A percentile compares a stretch with the other conserved stretches of the same genome.
phyloP scores from a whole-genome alignment of 257 asterid species.

The Capsicum baccatum region DNA sequence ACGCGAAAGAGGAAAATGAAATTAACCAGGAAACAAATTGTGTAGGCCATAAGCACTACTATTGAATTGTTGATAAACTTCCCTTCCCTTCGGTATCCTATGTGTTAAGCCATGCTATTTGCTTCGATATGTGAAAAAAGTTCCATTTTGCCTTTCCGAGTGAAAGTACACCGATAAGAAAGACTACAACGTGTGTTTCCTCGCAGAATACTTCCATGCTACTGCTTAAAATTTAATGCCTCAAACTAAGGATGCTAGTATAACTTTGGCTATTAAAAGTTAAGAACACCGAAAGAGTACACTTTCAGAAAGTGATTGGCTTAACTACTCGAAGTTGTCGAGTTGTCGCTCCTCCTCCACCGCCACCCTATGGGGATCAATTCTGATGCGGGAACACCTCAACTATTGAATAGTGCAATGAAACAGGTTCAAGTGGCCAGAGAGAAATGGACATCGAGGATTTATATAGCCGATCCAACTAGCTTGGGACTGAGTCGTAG shows the following conservation, averaged over 20 bases:
- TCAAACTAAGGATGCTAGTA: background rate
- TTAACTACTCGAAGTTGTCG: background rate
- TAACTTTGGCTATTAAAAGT: background rate
- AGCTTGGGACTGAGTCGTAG: background rate
- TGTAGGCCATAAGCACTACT: background rate
- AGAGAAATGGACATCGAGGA: background rate
- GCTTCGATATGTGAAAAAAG: background rate
- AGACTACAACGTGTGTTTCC: background rate
- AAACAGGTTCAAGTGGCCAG: background rate
- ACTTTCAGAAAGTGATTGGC: background rate
- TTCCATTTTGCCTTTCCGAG: background rate
- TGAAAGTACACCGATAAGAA: conserved; percentile 9
- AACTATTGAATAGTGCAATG: background rate
- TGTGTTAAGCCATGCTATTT: background rate
- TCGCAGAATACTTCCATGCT: background rate
- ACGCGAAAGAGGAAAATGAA: background rate
- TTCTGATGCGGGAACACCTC: background rate
- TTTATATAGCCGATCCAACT: background rate
- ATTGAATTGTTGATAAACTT: background rate
- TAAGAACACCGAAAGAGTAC: background rate
- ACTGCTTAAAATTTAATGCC: background rate
- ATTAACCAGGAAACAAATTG: background rate
- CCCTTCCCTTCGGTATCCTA: background rate
- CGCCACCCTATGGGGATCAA: background rate
- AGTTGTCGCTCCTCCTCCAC: background rate